These are phyloP conservation scores for Areca catechu DNA, from an alignment of 176 grass and related monocot species.

Conservation along the genomic window DNA sequence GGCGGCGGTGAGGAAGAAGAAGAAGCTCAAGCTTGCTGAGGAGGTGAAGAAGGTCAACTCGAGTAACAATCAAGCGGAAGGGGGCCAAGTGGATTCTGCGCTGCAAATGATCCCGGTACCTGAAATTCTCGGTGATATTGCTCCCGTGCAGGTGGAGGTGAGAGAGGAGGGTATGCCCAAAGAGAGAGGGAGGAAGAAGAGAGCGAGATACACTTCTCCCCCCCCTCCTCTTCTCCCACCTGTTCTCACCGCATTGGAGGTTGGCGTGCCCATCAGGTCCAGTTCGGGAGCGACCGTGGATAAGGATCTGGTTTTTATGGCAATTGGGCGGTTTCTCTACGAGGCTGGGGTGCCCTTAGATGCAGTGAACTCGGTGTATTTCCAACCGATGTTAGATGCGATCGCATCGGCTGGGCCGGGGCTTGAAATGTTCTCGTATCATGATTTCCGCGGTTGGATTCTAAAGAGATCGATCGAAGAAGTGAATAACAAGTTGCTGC, in stretches of 20 bases:
- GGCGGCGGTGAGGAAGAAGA: conserved; percentile 57
- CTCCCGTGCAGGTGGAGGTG: conserved; percentile 16
- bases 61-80: background rate
- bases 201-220: conserved; percentile 10
- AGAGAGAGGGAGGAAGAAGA: conserved; percentile 41
- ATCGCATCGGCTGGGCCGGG: conserved; percentile 34
- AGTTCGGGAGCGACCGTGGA: background rate
- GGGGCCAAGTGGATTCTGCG: conserved; percentile 9
- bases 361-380: conserved; percentile 62
- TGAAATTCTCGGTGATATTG: conserved; percentile 33
- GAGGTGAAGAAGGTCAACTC: conserved; percentile 22
- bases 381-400: conserved; percentile 74
- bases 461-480: conserved; percentile 69
- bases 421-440: conserved; percentile 45
- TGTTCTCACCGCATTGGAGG: conserved; percentile 17
- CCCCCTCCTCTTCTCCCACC: conserved; percentile 15
- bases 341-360: conserved; percentile 60
- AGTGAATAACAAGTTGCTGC: conserved; percentile 32
- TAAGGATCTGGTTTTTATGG: conserved; percentile 55
- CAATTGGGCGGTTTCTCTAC: conserved; percentile 66
- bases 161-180: conserved; percentile 11
- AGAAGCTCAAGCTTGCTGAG: conserved; percentile 34
- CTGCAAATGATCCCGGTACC: conserved; percentile 42
- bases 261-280: background rate
- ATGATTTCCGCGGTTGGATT: conserved; percentile 58